These are phyloP conservation scores for Pseudopyricularia javanii DNA, from an alignment of 2,329 filamentous ascomycete genomes.

Conservation along the genomic window DNA sequence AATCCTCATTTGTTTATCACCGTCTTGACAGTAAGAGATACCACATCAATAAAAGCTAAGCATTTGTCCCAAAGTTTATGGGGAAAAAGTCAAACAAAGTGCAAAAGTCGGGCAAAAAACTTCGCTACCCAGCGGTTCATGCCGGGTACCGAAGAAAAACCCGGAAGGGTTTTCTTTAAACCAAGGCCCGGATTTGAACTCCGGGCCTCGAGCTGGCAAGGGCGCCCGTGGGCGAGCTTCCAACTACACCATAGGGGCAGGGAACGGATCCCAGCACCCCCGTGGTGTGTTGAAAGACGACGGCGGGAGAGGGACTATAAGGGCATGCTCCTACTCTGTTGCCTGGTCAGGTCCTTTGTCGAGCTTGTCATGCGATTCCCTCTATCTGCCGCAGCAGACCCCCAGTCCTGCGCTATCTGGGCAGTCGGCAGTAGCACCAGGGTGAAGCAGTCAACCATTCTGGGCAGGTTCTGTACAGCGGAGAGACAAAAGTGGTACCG, in stretches of 20 bases:
- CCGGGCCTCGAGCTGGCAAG: background rate
- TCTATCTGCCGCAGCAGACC: too few relatives aligned
- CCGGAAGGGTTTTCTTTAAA: background rate
- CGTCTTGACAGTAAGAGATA: too few relatives aligned
- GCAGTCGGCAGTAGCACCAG: background rate
- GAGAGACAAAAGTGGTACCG: background rate
- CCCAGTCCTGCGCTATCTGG: too few relatives aligned
- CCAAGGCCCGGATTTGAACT: background rate
- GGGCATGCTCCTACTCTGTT: too few relatives aligned
- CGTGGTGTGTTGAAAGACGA: background rate
- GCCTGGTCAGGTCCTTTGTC: too few relatives aligned
- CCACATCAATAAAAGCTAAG: too few relatives aligned
- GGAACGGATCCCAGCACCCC: background rate
- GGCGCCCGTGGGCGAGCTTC: background rate
- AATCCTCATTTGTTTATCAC: too few relatives aligned
- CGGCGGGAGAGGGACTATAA: background rate
- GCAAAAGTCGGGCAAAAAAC: background rate
- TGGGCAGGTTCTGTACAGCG: background rate
- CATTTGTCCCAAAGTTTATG: too few relatives aligned
- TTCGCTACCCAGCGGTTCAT: background rate
- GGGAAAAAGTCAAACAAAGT: too few relatives aligned
- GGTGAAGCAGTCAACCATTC: background rate
- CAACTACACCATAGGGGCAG: background rate
- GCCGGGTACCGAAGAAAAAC: background rate
- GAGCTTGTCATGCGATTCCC: too few relatives aligned